Evolutionary conservation across 768 basidiomycete genomes (phyloP), one percentile per base, ranked within the genome.

Genomic region (Tulasnella sp.): DNA sequence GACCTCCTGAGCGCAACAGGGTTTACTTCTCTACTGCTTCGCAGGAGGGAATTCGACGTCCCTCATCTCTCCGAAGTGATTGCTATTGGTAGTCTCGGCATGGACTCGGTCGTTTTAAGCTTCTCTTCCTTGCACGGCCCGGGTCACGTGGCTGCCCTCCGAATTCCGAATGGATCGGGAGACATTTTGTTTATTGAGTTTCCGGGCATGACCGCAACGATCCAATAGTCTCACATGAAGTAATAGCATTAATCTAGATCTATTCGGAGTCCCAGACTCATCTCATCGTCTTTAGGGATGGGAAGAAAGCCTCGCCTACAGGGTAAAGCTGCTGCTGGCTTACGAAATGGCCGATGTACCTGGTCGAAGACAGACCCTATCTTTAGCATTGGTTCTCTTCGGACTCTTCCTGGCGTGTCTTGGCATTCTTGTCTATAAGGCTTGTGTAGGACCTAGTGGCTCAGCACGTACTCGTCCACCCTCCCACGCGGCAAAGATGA

Each of bases 261-360:
- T 69, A 69, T 37, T 69, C 64, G 64, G 64, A 69, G 64, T 69
- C 64, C 31, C 64, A 37, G 31, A 54, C 64, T 28, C 28, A 28
- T 37, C 64, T 8, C 9, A 14, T 69, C 11, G 31, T 24, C 54
- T n/a, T 6, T 50, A 16, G 11, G 11, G 18, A 50, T 54, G n/a
- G n/a, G 11, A 8, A 11, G 54, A 12, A 8, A 4, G 54, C 24
- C 54, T 54, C 0, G 2, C 54, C 22, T 2, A 37, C 6, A 37
- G 37, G 37, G 37, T 37, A 37, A 2, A 37, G 37, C 37, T 37
- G 37, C 37, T 37, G 37, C 37, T 37, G 37, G 37, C 37, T 37
- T 37, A 37, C 37, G 37, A 37, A 37, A 37, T 37, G 37, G n/a
- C n/a, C n/a, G n/a, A n/a, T n/a, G n/a, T n/a, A n/a, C n/a, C n/a